A percentile compares a stretch with the other conserved stretches of the same genome.
phyloP scores from a whole-genome alignment of 148 eudicot genomes.

The Nyssa sinensis region DNA sequence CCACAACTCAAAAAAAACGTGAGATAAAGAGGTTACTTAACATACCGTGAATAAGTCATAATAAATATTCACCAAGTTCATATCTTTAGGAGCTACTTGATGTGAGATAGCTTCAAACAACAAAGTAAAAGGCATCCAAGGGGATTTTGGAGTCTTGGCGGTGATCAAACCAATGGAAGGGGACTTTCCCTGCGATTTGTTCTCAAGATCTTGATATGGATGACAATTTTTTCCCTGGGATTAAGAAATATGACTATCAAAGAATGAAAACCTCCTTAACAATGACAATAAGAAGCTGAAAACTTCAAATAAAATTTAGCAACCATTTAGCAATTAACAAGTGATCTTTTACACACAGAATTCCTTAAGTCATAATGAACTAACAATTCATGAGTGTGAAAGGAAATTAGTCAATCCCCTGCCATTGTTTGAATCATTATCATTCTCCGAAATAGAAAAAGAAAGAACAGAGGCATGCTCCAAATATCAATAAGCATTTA shows the following conservation, averaged over 20 bases:
- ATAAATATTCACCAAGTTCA: constrained; percentile 20
- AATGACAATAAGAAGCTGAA: neutral
- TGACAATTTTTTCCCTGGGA: constrained; percentile 14
- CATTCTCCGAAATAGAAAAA: neutral
- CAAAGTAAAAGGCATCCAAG: constrained; percentile 40
- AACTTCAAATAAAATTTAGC: neutral
- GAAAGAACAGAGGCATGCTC: no score
- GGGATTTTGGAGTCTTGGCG: constrained; percentile 30
- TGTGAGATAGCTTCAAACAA: constrained; percentile 35
- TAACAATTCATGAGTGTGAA: neutral
- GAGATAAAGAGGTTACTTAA: neutral
- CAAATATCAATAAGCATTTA: neutral
- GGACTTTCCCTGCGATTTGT: constrained; percentile 11
- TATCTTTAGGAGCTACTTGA: constrained; percentile 24
- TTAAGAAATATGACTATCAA: neutral
- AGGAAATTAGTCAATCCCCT: neutral
- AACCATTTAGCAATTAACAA: neutral
- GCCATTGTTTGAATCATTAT: neutral
- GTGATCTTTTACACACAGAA: neutral
- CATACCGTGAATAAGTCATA: constrained; percentile 32
- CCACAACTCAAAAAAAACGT: neutral
- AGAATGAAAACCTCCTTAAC: neutral
- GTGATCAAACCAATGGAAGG: constrained; percentile 23
- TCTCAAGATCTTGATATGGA: neutral
- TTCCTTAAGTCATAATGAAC: neutral